phyloP scores from a whole-genome alignment of 2,329 filamentous ascomycete species.

The Cucurbitaria berberidis region DNA sequence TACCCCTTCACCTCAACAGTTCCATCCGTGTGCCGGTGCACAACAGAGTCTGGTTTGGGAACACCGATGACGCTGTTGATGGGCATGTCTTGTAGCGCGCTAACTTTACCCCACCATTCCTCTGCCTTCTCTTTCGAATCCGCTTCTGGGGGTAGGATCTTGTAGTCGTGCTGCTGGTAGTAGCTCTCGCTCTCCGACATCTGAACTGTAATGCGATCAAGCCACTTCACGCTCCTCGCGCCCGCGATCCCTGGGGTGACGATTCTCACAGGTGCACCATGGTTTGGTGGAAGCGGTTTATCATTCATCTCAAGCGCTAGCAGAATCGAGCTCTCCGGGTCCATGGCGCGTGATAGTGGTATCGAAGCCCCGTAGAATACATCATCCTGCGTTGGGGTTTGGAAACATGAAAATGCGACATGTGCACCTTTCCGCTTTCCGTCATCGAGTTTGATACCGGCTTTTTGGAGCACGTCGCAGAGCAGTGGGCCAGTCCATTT shows the following conservation, averaged over 20 bases:
- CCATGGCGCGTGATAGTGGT: slow-evolving; percentile 40
- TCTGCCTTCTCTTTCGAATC: slow-evolving; percentile 57
- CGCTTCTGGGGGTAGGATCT: slow-evolving; percentile 61
- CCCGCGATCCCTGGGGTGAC: slow-evolving; percentile 61
- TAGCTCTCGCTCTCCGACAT: slow-evolving; percentile 59
- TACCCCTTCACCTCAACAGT: slow-evolving; percentile 61
- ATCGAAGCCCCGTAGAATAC: slow-evolving; percentile 65
- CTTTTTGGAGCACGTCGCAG: slow-evolving; percentile 57
- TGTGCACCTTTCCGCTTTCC: slow-evolving; percentile 49
- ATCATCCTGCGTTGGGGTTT: slow-evolving; percentile 61
- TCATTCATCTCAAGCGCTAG: slow-evolving; percentile 56
- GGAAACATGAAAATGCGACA: slow-evolving; percentile 63
- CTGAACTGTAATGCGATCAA: slow-evolving; percentile 61
- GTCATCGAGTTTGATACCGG: slow-evolving; percentile 49
- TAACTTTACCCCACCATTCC: slow-evolving; percentile 58
- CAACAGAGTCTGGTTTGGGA: slow-evolving; percentile 54
- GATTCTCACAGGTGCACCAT: slow-evolving; percentile 60
- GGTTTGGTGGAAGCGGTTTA: slow-evolving; percentile 53
- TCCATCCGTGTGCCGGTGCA: slow-evolving; percentile 50
- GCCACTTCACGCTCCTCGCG: slow-evolving; percentile 63
- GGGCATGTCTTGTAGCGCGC: slow-evolving; percentile 62
- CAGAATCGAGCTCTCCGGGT: slow-evolving; percentile 26
- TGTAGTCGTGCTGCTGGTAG: slow-evolving; percentile 67
- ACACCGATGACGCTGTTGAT: slow-evolving; percentile 62
- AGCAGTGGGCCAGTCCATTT: slow-evolving; percentile 60